These are phyloP conservation scores for Astrocystis sublimbata DNA, from an alignment of 495 filamentous ascomycete genomes.

Conservation along the genomic window DNA sequence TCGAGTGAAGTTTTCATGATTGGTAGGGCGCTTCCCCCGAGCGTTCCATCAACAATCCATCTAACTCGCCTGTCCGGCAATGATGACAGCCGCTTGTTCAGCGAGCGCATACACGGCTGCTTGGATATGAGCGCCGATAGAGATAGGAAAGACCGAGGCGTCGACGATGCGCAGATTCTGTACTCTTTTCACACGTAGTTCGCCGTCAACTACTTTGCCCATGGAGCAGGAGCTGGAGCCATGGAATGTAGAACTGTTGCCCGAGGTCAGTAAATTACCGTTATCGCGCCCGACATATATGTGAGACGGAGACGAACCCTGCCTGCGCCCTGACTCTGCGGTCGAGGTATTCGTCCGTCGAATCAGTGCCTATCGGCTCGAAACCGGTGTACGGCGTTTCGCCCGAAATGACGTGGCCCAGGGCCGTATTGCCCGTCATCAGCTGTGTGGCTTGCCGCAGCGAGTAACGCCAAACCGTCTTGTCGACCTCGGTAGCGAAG, in stretches of 20 bases:
- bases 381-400: constrained; percentile 15
- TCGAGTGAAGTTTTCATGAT: too few species aligned
- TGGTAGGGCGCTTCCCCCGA: too few species aligned
- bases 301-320: background rate
- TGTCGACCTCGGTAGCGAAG: constrained; percentile 36
- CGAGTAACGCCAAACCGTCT: constrained; percentile 18
- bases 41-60: too few species aligned
- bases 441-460: constrained; percentile 2
- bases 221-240: constrained; percentile 16
- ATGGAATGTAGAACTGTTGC: constrained; percentile 1
- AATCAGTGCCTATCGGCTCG: constrained; percentile 10
- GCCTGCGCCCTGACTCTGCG: constrained; percentile 12
- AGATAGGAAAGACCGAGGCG: constrained; percentile 30
- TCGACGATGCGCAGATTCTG: constrained; percentile 30
- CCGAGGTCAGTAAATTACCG: background rate
- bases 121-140: constrained; percentile 24
- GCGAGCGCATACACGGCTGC: constrained; percentile 31
- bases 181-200: constrained; percentile 27
- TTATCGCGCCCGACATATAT: background rate
- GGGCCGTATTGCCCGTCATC: constrained; percentile 16
- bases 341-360: constrained; percentile 26
- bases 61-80: constrained; percentile 6
- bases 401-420: constrained; percentile 18
- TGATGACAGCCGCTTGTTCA: constrained; percentile 31
- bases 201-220: constrained; percentile 32